phyloP scores from a whole-genome alignment of 2,329 filamentous ascomycete species.

The Fusarium avenaceum region DNA sequence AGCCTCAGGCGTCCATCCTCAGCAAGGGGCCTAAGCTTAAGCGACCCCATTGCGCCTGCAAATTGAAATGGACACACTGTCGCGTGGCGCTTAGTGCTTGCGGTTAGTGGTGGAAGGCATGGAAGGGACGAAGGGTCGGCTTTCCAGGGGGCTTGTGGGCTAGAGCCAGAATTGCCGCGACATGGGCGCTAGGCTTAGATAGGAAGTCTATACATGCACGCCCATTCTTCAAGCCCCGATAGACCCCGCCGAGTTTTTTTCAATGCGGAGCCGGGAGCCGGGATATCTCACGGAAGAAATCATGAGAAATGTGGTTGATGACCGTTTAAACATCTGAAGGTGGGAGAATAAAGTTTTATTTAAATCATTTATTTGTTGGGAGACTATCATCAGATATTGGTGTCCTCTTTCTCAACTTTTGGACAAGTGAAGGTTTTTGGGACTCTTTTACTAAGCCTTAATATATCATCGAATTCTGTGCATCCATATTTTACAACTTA shows the following conservation, averaged over 20 bases:
- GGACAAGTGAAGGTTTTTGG: neutral
- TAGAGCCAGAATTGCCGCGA: conserved; percentile 34
- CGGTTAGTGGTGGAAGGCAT: conserved; percentile 20
- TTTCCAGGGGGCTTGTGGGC: conserved; percentile 10
- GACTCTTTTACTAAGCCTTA: conserved; percentile 2
- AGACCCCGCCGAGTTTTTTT: conserved; percentile 28
- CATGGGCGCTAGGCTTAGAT: conserved; percentile 35
- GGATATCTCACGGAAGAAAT: conserved; percentile 36
- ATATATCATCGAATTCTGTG: conserved; percentile 7
- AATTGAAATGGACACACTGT: conserved; percentile 43
- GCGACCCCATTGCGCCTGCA: conserved; percentile 32
- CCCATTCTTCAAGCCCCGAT: conserved; percentile 25
- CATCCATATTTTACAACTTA: conserved; percentile 16
- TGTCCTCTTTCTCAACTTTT: neutral
- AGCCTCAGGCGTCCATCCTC: conserved; percentile 28
- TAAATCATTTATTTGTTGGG: neutral
- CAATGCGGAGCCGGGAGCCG: conserved; percentile 41
- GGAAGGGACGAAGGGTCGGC: conserved; percentile 8
- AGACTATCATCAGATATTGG: neutral
- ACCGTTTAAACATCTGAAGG: neutral
- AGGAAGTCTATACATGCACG: conserved; percentile 39
- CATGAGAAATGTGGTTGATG: conserved; percentile 27
- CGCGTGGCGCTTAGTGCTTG: conserved; percentile 39
- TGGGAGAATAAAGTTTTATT: neutral
- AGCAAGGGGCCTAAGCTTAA: conserved; percentile 22